These are phyloP conservation scores for Entomortierella lignicola DNA, from an alignment of 192 early-diverging fungal species.

Conservation along the genomic window DNA sequence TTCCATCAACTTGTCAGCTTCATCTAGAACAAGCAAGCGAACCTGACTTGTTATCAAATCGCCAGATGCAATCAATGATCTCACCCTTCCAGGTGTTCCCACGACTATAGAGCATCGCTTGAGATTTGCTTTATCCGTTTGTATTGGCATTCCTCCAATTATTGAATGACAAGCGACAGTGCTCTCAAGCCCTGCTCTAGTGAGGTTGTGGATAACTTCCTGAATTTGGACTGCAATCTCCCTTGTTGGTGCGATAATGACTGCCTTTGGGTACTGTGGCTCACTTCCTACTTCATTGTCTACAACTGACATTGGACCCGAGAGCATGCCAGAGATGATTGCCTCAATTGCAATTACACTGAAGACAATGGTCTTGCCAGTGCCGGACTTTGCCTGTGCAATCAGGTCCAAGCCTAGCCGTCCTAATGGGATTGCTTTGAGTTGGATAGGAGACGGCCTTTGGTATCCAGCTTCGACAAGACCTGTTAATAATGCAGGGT, in stretches of 20 bases:
- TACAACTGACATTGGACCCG: constrained; percentile 22
- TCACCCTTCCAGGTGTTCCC: constrained; percentile 63
- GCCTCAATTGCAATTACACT: constrained; percentile 65
- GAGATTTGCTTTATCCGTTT: constrained; percentile 56
- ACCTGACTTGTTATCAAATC: constrained; percentile 54
- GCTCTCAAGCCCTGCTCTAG: constrained; percentile 27
- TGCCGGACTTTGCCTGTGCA: constrained; percentile 87
- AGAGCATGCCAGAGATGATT: constrained; percentile 31
- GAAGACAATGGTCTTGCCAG: constrained; percentile 68
- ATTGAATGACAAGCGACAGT: constrained; percentile 55
- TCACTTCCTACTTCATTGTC: not conserved
- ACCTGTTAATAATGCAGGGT: constrained; percentile 55
- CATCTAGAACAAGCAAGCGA: constrained; percentile 66
- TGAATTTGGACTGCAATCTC: constrained; percentile 73
- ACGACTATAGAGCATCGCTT: constrained; percentile 63
- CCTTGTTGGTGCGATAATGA: constrained; percentile 72
- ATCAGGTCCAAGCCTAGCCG: constrained; percentile 76
- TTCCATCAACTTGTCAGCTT: constrained; percentile 73
- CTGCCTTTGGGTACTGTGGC: constrained; percentile 34
- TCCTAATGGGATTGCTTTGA: constrained; percentile 71
- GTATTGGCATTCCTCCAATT: constrained; percentile 67
- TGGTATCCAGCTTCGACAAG: constrained; percentile 62
- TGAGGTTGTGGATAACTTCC: constrained; percentile 61
- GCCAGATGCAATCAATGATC: constrained; percentile 52
- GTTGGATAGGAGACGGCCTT: constrained; percentile 72